These are phyloP conservation scores for Phyllosticta citribraziliensis DNA, from an alignment of 2,329 filamentous ascomycete species.

Conservation along the genomic window DNA sequence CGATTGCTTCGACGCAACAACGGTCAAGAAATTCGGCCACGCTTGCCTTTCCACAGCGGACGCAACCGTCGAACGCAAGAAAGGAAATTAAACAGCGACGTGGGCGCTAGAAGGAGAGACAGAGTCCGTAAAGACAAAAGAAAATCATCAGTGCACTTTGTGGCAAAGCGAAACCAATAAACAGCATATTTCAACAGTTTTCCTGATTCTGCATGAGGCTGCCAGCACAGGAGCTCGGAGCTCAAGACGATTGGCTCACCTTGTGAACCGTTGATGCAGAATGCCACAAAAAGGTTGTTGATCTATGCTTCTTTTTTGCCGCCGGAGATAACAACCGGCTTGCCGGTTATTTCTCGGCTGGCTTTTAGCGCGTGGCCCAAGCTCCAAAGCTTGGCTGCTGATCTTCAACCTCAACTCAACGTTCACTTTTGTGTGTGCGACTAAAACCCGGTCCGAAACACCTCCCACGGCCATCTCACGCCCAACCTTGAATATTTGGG, in stretches of 20 bases:
- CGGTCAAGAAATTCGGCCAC: background rate
- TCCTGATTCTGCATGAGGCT: background rate
- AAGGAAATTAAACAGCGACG: background rate
- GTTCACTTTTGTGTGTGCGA: background rate
- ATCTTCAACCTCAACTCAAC: background rate
- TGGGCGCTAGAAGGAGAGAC: background rate
- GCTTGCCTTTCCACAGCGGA: background rate
- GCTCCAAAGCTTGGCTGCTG: constrained; percentile 1
- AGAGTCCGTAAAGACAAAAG: background rate
- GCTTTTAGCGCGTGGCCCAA: background rate
- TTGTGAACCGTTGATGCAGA: background rate
- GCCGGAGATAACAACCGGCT: background rate
- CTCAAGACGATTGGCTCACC: background rate
- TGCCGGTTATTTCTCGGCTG: background rate
- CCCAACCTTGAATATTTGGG: background rate
- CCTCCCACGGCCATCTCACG: background rate
- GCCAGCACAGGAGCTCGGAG: background rate
- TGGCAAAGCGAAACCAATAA: background rate
- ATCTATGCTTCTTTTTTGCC: background rate
- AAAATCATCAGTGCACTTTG: background rate
- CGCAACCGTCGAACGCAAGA: background rate
- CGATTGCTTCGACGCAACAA: background rate
- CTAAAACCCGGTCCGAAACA: background rate
- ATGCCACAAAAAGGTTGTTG: background rate
- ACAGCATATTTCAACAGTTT: background rate